Conservation (phyloP, 176 grass and related monocot genomes). For the Triticum turgidum region DNA sequence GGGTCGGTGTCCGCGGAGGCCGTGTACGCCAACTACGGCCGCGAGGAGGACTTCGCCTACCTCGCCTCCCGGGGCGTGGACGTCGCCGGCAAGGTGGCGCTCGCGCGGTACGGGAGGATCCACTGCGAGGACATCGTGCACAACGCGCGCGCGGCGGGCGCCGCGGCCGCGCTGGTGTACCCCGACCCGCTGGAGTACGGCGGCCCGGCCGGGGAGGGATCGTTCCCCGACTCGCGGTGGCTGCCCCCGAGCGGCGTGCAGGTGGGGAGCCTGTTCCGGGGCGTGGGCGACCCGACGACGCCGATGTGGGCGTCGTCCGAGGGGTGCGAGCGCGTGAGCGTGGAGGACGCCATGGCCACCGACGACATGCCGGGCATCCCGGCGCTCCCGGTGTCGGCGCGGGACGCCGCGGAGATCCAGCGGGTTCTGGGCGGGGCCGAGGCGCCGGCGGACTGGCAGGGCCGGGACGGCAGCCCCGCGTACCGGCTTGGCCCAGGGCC, state of each 20-base stretch:
- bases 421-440: conserved; percentile 52
- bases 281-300: conserved; percentile 67
- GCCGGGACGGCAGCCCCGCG: conserved; percentile 46
- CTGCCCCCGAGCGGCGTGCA: conserved; percentile 77
- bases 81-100: conserved; percentile 57
- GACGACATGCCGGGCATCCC: conserved; percentile 67
- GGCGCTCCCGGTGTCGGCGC: conserved; percentile 72
- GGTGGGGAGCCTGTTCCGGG: conserved; percentile 54
- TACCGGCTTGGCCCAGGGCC: conserved; percentile 81
- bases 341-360: conserved; percentile 50
- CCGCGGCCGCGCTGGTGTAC: conserved; percentile 61
- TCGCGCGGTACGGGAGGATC: conserved; percentile 76
- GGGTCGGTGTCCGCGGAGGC: conserved; percentile 68
- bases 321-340: conserved; percentile 63
- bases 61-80: conserved; percentile 58
- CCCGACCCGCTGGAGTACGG: conserved; percentile 76
- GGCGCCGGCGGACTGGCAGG: conserved; percentile 88
- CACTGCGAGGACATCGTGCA: conserved; percentile 83
- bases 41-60: conserved; percentile 60
- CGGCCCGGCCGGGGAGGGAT: conserved; percentile 21
- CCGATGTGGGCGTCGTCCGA: conserved; percentile 66
- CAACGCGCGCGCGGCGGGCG: conserved; percentile 69
- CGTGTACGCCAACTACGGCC: conserved; percentile 83
- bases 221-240: conserved; percentile 62
- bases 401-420: conserved; percentile 63